Evolutionary conservation across 2,329 filamentous ascomycete species (phyloP).

Genomic region (Epichloe hybrida): DNA sequence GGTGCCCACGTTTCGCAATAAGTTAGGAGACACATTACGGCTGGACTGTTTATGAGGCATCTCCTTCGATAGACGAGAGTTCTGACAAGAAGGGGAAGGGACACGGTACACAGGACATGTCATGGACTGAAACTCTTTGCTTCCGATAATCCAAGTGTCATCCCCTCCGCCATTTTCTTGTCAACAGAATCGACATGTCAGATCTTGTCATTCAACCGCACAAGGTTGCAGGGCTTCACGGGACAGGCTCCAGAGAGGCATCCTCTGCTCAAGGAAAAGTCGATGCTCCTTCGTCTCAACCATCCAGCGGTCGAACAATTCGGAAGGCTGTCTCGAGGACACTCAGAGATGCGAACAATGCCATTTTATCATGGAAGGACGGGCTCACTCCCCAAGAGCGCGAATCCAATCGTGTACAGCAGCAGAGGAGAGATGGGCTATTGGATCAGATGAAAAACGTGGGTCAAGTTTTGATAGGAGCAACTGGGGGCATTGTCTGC

Average conservation of each 20-base stretch:
- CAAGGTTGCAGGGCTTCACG: neutral
- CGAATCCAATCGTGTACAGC: conserved; percentile 29
- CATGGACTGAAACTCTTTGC: too few species aligned
- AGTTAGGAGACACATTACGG: too few species aligned
- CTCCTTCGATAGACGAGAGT: too few species aligned
- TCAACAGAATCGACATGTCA: conserved; percentile 1
- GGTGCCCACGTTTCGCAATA: too few species aligned
- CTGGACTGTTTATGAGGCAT: too few species aligned
- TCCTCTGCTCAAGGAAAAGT: neutral
- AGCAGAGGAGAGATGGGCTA: conserved; percentile 49
- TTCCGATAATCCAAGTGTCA: neutral
- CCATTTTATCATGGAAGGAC: conserved; percentile 36
- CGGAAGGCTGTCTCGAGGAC: conserved; percentile 3
- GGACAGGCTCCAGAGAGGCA: neutral
- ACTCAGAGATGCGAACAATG: conserved; percentile 21
- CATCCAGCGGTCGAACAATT: neutral
- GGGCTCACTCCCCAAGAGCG: conserved; percentile 38
- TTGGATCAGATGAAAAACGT: conserved; percentile 53
- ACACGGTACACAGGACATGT: too few species aligned
- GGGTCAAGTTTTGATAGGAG: conserved; percentile 13
- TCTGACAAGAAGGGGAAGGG: too few species aligned
- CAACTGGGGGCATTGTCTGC: neutral
- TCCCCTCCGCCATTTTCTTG: neutral
- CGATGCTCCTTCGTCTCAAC: neutral
- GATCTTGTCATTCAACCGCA: conserved; percentile 4